Percentiles rank a stretch among this genome's conserved stretches.
Evolutionary conservation across 2,329 filamentous ascomycete species (phyloP).

Genomic region (Stachybotrys elegans): DNA sequence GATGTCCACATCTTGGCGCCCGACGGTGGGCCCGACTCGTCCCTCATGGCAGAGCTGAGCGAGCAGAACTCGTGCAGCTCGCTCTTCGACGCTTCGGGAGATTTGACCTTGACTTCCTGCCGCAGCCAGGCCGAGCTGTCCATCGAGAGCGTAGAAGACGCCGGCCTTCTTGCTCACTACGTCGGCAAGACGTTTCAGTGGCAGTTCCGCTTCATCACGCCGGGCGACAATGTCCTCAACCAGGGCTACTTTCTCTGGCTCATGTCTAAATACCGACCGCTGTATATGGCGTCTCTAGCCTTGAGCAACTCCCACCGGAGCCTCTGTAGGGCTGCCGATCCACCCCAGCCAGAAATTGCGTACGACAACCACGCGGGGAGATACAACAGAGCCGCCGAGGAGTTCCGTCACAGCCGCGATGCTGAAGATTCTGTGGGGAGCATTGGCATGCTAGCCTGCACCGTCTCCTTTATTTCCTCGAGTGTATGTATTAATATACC

Average conservation of each 20-base stretch:
- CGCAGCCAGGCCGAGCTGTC: no score
- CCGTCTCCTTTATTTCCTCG: not conserved
- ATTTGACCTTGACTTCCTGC: no score
- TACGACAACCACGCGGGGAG: not conserved
- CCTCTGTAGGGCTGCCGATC: not conserved
- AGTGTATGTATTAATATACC: not conserved
- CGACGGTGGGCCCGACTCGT: no score
- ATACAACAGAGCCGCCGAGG: not conserved
- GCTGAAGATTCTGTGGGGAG: not conserved
- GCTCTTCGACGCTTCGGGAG: no score
- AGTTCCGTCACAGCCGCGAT: not conserved
- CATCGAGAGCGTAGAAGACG: not conserved
- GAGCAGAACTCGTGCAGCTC: no score
- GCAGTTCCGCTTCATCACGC: not conserved
- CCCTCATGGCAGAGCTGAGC: no score
- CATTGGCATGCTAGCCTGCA: not conserved
- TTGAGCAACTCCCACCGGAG: not conserved
- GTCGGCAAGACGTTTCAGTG: not conserved
- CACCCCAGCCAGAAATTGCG: not conserved
- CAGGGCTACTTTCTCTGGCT: not conserved
- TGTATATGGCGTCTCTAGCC: not conserved
- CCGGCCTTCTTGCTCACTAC: not conserved
- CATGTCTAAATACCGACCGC: not conserved
- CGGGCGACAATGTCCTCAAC: not conserved
- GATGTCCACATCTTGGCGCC: no score